These are phyloP conservation scores for Candida buenavistaensis DNA, from an alignment of 1,139 yeast species.

Conservation along the genomic window DNA sequence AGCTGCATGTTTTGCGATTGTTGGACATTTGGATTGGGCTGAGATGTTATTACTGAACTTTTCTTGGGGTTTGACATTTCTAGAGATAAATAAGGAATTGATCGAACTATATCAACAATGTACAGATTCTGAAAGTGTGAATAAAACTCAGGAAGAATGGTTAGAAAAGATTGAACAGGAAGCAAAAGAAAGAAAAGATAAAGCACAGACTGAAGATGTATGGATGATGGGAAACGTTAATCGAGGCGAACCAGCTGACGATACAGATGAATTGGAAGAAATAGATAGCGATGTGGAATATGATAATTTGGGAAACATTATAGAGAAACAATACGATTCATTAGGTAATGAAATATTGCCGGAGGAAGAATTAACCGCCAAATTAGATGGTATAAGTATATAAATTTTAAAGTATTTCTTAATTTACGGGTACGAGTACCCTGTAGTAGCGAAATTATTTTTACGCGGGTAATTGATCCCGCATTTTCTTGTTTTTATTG, in stretches of 20 bases:
- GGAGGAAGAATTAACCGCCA: slow-evolving; percentile 9
- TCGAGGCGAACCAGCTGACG: slow-evolving; percentile 26
- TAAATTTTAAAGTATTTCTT: no score
- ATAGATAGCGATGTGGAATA: slow-evolving; percentile 15
- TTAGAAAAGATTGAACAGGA: slow-evolving; percentile 68
- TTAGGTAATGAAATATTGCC: slow-evolving; percentile 12
- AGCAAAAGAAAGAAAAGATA: slow-evolving; percentile 58
- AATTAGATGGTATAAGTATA: slow-evolving; percentile 7
- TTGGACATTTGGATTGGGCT: slow-evolving; percentile 92
- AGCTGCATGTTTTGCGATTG: slow-evolving; percentile 96
- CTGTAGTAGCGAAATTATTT: no score
- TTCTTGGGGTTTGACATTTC: slow-evolving; percentile 89
- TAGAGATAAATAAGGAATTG: slow-evolving; percentile 79
- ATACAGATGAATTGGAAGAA: slow-evolving; percentile 10
- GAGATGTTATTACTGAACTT: slow-evolving; percentile 70
- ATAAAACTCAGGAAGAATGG: slow-evolving; percentile 76
- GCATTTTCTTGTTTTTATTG: no score
- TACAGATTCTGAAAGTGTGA: slow-evolving; percentile 75
- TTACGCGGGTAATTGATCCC: no score
- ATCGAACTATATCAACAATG: slow-evolving; percentile 74
- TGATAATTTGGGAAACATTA: slow-evolving; percentile 17
- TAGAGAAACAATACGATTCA: slow-evolving; percentile 12
- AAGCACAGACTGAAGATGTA: slow-evolving; percentile 57
- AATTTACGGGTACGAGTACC: no score
- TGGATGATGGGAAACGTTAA: slow-evolving; percentile 84